Conservation (phyloP, 495 filamentous ascomycete genomes). For the Xanthoparmelia taractica region DNA sequence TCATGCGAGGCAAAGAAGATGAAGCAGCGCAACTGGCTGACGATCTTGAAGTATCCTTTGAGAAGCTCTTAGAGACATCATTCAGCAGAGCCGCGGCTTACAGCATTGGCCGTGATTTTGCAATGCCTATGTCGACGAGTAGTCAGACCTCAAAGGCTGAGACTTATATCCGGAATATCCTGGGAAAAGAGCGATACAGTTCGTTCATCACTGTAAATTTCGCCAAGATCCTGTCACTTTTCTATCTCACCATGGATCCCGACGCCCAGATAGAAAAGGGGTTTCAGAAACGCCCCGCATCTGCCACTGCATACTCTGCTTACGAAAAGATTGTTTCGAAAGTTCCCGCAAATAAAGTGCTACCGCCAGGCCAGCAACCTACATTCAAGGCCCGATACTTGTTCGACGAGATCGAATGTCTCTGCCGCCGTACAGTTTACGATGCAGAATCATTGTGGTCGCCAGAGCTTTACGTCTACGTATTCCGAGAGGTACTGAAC, state of each 20-base stretch:
- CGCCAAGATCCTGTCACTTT: conserved; percentile 60
- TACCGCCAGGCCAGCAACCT: conserved; percentile 76
- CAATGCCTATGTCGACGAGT: conserved; percentile 45
- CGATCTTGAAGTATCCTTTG: conserved; percentile 45
- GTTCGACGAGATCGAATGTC: conserved; percentile 59
- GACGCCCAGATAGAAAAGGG: conserved; percentile 70
- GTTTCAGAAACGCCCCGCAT: conserved; percentile 55
- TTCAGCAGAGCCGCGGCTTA: conserved; percentile 82
- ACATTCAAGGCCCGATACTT: conserved; percentile 74
- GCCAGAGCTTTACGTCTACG: conserved; percentile 60
- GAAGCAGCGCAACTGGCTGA: conserved; percentile 51
- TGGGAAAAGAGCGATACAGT: conserved; percentile 59
- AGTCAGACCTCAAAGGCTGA: conserved; percentile 56
- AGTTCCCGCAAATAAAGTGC: conserved; percentile 47
- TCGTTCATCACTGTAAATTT: conserved; percentile 59
- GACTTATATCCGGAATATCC: conserved; percentile 53
- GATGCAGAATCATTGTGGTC: conserved; percentile 67
- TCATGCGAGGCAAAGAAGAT: conserved; percentile 70
- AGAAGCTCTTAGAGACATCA: conserved; percentile 53
- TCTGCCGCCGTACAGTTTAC: conserved; percentile 62
- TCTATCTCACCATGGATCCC: conserved; percentile 62
- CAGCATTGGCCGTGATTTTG: conserved; percentile 70
- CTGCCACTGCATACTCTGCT: conserved; percentile 50
- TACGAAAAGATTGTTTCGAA: conserved; percentile 59
- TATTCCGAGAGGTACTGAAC: conserved; percentile 70